These are phyloP conservation scores for Pseudonitzschia delicatissima DNA, from an alignment of 108 stramenopile genomes.

Conservation along the genomic window DNA sequence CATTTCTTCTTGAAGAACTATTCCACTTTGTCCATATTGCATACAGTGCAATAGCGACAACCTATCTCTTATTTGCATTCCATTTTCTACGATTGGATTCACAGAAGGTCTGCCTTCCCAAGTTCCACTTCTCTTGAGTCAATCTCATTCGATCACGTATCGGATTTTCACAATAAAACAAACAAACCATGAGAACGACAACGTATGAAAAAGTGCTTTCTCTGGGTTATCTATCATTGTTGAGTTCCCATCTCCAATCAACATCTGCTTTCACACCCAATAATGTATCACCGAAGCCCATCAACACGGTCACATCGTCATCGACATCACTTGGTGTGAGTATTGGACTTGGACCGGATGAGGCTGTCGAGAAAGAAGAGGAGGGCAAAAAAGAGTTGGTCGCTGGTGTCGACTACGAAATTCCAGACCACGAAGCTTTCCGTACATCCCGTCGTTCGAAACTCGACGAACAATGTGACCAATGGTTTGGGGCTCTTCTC, in stretches of 20 bases:
- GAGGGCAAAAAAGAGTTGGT: conserved; percentile 32
- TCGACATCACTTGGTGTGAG: conserved; percentile 33
- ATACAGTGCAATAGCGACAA: no score
- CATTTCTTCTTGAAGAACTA: no score
- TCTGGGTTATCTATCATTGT: background rate
- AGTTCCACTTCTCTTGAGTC: no score
- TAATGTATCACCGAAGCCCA: background rate
- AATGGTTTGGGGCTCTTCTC: conserved; percentile 64
- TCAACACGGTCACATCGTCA: background rate
- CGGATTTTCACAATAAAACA: background rate
- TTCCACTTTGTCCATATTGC: no score
- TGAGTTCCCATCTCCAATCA: background rate
- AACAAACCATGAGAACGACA: background rate
- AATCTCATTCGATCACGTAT: no score
- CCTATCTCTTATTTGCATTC: no score
- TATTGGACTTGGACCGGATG: conserved; percentile 51
- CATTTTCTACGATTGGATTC: no score
- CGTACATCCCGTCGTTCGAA: conserved; percentile 59
- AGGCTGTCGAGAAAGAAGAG: conserved; percentile 14
- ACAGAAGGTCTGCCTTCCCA: no score
- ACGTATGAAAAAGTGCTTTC: background rate
- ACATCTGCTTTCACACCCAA: conserved; percentile 4
- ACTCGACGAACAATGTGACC: conserved; percentile 65
- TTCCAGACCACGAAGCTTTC: conserved; percentile 77
- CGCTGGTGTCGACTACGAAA: conserved; percentile 47